phyloP scores from a whole-genome alignment of 495 filamentous ascomycete genomes.

The Neurospora tetrasperma region DNA sequence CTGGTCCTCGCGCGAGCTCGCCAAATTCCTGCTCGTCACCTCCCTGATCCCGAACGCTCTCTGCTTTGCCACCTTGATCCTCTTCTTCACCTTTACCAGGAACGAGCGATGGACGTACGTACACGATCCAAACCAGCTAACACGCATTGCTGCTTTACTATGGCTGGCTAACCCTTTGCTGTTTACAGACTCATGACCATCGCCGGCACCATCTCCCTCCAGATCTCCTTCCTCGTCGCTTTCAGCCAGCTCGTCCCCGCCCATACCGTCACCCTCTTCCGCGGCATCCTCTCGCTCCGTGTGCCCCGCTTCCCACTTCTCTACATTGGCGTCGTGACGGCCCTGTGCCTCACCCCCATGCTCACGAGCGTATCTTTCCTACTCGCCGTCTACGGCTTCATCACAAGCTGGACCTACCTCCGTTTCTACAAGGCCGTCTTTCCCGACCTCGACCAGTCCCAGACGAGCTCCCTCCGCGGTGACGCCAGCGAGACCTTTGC shows the following conservation, averaged over 20 bases:
- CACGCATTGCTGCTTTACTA: slow-evolving; percentile 2
- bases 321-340: slow-evolving; percentile 66
- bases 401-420: slow-evolving; percentile 90
- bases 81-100: slow-evolving; percentile 60
- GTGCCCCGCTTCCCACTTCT: slow-evolving; percentile 85
- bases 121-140: background rate
- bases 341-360: slow-evolving; percentile 66
- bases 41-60: slow-evolving; percentile 70
- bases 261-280: slow-evolving; percentile 92
- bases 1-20: slow-evolving; percentile 89
- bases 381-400: slow-evolving; percentile 69
- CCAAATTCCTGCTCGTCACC: slow-evolving; percentile 74
- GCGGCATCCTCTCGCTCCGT: slow-evolving; percentile 76
- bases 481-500: slow-evolving; percentile 94
- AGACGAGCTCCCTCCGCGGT: slow-evolving; percentile 56
- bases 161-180: slow-evolving; percentile 9
- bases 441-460: slow-evolving; percentile 52
- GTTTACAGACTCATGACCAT: slow-evolving; percentile 58
- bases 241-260: slow-evolving; percentile 98
- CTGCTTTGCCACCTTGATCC: slow-evolving; percentile 59
- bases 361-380: slow-evolving; percentile 78
- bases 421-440: slow-evolving; percentile 78
- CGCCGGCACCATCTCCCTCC: slow-evolving; percentile 77
- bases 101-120: slow-evolving; percentile 61
- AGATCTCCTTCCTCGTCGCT: slow-evolving; percentile 90